Conservation (phyloP, 2,329 filamentous ascomycete genomes). For the Ceratocystis colombiana region DNA sequence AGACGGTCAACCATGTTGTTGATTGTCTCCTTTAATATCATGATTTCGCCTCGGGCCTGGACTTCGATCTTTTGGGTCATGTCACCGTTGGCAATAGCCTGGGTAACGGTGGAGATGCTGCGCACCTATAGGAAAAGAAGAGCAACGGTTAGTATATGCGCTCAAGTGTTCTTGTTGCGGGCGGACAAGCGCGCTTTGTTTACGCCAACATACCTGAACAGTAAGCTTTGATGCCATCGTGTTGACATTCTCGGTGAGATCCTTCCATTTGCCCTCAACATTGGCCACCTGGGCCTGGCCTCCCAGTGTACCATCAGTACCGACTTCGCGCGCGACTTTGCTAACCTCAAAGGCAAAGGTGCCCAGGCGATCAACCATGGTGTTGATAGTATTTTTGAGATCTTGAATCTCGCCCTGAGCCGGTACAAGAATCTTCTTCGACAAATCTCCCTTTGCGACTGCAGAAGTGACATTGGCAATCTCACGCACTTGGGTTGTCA, state of each 20-base stretch:
- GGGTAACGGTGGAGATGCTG: conserved; percentile 86
- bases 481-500: conserved; percentile 94
- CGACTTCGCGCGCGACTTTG: conserved; percentile 88
- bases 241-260: conserved; percentile 84
- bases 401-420: conserved; percentile 90
- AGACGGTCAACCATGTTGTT: conserved; percentile 97
- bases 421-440: conserved; percentile 90
- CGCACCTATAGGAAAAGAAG: conserved; percentile 49
- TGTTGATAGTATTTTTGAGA: conserved; percentile 95
- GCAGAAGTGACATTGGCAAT: conserved; percentile 95
- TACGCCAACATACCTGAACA: conserved; percentile 42
- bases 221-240: conserved; percentile 61
- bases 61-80: conserved; percentile 95
- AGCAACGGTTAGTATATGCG: conserved; percentile 4
- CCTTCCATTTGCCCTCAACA: conserved; percentile 96
- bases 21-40: conserved; percentile 89
- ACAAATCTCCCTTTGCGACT: conserved; percentile 86
- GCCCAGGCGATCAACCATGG: conserved; percentile 94
- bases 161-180: not conserved
- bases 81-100: conserved; percentile 89
- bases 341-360: conserved; percentile 96
- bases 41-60: conserved; percentile 87
- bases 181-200: too few relatives aligned
- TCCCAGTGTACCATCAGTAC: conserved; percentile 86
- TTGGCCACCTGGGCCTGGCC: conserved; percentile 90